Base-by-base conservation (phyloP, 2,329 filamentous ascomycete genomes). In the Claviceps humidiphila region DNA sequence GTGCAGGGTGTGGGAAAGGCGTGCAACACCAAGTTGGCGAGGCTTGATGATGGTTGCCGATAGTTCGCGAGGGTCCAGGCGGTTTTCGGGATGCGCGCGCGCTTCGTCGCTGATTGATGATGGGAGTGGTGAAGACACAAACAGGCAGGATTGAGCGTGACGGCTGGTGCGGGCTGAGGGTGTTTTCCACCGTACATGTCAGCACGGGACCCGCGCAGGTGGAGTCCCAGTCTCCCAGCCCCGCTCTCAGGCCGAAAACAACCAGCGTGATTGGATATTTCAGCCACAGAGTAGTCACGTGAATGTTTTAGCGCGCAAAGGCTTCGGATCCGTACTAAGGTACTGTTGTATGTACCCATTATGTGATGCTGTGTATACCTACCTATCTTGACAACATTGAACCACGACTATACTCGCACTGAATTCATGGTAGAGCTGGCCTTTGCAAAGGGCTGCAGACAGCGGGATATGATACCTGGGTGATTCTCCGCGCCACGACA, bases 21-120 rank as follows among this genome's bases (percentile, higher is more conserved):
- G 75, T 76, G 71, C 69, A 71, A 73, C 71, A 69, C 68, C 69
- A 70, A 71, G 69, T 70, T 72, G 68, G 71, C 69, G 69, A 69
- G 66, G 67, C 72, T 70, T 74, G 67, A 66, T 69, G 75, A 79
- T 78, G 75, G 71, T 66, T 70, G 69, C 74, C 69, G 76, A 80
- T 80, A 75, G 68, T 74, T 74, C 73, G 72, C 71, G 71, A 74
- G 72, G 73, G 74, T 73, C 75, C 71, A 74, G 74, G 74, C 72
- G 76, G 77, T 77, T 74, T 77, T 77, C 74, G 69, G 62, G 75
- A 79, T 80, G 76, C 76, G 76, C 75, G 76, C 73, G 66, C 54
- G 53, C 57, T 58, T 53, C 55, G 70, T 74, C 68, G 69, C 71
- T 69, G 62, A 62, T 68, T 70, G 68, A 72, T 71, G 70, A 73